Evolutionary conservation across 2,329 filamentous ascomycete genomes (phyloP), one percentile per base, ranked within the genome.

Genomic region (Pestalotiopsis sp.): DNA sequence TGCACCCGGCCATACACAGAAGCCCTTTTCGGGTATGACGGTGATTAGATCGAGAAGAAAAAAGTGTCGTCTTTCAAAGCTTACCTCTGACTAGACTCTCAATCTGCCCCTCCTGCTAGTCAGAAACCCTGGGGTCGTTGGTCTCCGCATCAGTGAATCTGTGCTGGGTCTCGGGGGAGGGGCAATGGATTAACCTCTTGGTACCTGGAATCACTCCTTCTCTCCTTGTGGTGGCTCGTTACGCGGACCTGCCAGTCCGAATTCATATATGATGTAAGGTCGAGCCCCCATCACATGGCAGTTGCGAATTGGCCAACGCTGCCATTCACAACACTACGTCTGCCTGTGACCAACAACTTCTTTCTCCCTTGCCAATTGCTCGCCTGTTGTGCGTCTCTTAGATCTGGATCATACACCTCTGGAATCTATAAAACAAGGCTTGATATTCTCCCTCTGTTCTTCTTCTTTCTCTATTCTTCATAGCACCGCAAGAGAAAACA

Each of bases 261-360:
- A 14, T 38, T 56, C 49, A 57, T 66, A 66, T 58, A 66, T 66
- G 63, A 57, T 45, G 41, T 38, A 23, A 31, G 41, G 63, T 23
- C 23, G 27, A 36, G 63, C 59, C 59, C 31, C 31, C 59, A 11
- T 62, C 36, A 36, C 31, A 13, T 36, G 7, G 17, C 14, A 36
- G 27, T 14, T 39, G 2, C 36, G 14, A 39, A 38, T 23, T 17
- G 9, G 27, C 14, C 27, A 36, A 41, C 17, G 4, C n/a, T 14
- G 14, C n/a, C 9, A 36, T 17, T 39, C 6, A n/a, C 17, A 13
- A 36, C 14, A 4, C 27, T 7, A 38, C 36, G 20, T 14, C 14
- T 36, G 31, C 27, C 36, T 14, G 59, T 62, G 25, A 38, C 4
- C 1, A 59, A 27, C 57, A n/a, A 36, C 17, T 2, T 4, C 20